These are phyloP conservation scores for Pluteus cervinus DNA, from an alignment of 768 basidiomycete genomes.

Conservation along the genomic window DNA sequence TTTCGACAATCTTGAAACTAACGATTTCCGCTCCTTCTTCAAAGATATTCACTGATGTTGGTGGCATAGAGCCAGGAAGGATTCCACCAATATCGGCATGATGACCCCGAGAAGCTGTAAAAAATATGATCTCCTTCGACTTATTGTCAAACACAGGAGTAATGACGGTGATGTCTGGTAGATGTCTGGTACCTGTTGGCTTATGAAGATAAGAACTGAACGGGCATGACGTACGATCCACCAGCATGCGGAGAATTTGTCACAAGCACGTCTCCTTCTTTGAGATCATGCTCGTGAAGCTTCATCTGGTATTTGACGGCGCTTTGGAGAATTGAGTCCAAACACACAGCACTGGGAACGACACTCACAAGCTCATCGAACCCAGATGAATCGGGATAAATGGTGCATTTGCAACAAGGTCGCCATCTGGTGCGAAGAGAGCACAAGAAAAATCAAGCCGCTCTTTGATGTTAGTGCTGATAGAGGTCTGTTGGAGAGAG, in stretches of 20 bases:
- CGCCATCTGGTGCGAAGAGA: conserved; percentile 90
- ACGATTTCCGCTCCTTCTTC: conserved; percentile 92
- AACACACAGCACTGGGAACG: background rate
- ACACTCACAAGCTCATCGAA: conserved; percentile 83
- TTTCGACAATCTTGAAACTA: conserved; percentile 86
- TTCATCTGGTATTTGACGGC: conserved; percentile 90
- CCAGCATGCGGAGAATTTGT: conserved; percentile 88
- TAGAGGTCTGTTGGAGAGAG: conserved; percentile 84
- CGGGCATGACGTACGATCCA: conserved; percentile 59
- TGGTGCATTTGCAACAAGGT: conserved; percentile 91
- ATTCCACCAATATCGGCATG: conserved; percentile 95
- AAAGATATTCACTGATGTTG: conserved; percentile 84
- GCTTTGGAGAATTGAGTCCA: conserved; percentile 25
- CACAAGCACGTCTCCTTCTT: conserved; percentile 91
- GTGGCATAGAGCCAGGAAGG: conserved; percentile 92
- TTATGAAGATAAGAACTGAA: conserved; percentile 4
- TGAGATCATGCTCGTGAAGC: conserved; percentile 58
- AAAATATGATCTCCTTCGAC: conserved; percentile 76
- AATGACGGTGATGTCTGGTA: conserved; percentile 85
- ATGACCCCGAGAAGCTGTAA: conserved; percentile 90
- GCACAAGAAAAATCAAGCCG: conserved; percentile 94
- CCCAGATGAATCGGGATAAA: conserved; percentile 86
- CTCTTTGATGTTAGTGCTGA: conserved; percentile 95
- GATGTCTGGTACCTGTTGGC: conserved; percentile 24
- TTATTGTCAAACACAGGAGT: conserved; percentile 79